Percentiles rank a stretch among this genome's conserved stretches.
phyloP scores from a whole-genome alignment of 202 grass and related monocot genomes.

The Panicum hallii region DNA sequence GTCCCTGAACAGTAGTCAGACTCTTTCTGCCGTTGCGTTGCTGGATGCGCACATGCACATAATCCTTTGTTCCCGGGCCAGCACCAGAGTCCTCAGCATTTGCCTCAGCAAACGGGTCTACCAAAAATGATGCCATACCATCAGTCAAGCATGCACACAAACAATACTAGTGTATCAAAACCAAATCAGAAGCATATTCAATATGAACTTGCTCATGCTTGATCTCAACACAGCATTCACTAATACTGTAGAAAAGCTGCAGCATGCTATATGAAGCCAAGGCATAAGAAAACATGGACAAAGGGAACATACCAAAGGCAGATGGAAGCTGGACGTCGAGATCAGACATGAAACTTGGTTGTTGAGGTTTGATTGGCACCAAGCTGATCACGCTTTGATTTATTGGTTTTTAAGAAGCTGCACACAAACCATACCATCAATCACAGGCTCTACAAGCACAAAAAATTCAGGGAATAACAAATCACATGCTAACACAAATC shows the following conservation, averaged over 20 bases:
- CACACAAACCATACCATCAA: constrained; percentile 1
- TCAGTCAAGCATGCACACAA: constrained; percentile 3
- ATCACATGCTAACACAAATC: background rate
- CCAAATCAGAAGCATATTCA: background rate
- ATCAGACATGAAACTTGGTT: constrained; percentile 99
- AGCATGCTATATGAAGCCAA: background rate
- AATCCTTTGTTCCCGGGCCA: constrained; percentile 83
- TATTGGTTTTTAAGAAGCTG: constrained; percentile 41
- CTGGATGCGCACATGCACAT: constrained; percentile 99
- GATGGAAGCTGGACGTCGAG: constrained; percentile 76
- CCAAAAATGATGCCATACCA: background rate
- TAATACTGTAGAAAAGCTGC: background rate
- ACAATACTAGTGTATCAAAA: background rate
- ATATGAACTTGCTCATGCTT: background rate
- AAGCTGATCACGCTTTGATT: constrained; percentile 42
- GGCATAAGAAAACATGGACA: background rate
- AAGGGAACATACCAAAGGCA: constrained; percentile 71
- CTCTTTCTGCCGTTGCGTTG: constrained; percentile 98
- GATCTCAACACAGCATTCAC: background rate
- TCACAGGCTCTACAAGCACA: background rate
- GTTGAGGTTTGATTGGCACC: constrained; percentile 61
- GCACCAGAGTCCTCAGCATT: constrained; percentile 96
- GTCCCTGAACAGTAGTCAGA: constrained; percentile 90
- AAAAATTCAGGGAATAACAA: background rate
- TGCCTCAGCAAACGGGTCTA: constrained; percentile 98